A percentile compares a stretch with the other conserved stretches of the same genome.
phyloP scores from a whole-genome alignment of 257 asterid species.

The Solanum megistacrolobum region DNA sequence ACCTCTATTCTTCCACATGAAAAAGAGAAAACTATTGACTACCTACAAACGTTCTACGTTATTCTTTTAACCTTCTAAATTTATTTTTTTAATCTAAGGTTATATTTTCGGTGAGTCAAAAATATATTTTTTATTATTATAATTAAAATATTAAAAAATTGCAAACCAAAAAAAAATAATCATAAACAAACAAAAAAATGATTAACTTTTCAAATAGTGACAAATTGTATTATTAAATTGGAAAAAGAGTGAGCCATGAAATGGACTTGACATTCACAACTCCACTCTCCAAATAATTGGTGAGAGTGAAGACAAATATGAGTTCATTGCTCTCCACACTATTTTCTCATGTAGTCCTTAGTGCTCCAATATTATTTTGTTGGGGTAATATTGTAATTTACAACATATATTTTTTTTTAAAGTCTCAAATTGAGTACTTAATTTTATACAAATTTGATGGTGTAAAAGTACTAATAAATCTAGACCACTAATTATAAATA shows the following conservation, averaged over 20 bases:
- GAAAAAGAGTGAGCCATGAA: background rate
- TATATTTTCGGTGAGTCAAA: background rate
- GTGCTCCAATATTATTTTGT: background rate
- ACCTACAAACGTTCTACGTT: background rate
- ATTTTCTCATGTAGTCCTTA: background rate
- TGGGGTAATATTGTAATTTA: background rate
- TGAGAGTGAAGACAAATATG: background rate
- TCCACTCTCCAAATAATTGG: background rate
- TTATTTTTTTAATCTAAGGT: background rate
- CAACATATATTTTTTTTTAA: background rate
- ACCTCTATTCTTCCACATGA: background rate
- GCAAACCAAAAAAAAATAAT: background rate
- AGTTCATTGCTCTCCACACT: background rate
- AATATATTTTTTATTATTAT: background rate
- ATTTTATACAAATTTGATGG: background rate
- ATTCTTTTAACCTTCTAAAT: background rate
- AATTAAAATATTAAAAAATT: background rate
- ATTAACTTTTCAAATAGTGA: background rate
- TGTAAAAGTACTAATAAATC: background rate
- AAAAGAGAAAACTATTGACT: background rate
- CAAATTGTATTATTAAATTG: background rate
- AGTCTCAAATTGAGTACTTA: background rate
- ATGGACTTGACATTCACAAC: background rate
- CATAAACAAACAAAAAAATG: background rate
- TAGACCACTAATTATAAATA: background rate